These are phyloP conservation scores for Bromus sterilis DNA, from an alignment of 176 grass and related monocot species.

Conservation along the genomic window DNA sequence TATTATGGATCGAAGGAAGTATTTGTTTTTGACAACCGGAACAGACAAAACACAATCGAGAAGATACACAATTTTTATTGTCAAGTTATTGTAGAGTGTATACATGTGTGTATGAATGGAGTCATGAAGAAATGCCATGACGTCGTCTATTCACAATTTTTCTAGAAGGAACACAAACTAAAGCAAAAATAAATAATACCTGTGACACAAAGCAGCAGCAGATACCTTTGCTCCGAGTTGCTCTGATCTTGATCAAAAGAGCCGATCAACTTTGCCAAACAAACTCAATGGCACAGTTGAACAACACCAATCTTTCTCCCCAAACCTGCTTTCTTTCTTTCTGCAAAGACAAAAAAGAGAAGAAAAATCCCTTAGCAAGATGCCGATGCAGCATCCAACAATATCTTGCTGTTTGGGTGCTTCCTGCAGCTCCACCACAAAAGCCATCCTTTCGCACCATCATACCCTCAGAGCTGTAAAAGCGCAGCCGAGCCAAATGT, in stretches of 20 bases:
- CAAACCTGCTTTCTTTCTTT: neutral
- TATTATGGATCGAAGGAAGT: too few relatives aligned
- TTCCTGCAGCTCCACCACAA: slow-evolving; percentile 50
- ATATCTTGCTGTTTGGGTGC: slow-evolving; percentile 28
- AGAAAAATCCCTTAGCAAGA: neutral
- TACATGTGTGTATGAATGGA: neutral
- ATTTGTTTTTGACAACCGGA: too few relatives aligned
- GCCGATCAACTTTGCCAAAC: neutral
- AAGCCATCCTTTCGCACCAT: slow-evolving; percentile 34
- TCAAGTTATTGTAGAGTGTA: neutral
- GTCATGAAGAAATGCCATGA: neutral
- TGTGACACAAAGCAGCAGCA: neutral
- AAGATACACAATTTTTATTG: too few relatives aligned
- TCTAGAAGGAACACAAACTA: neutral
- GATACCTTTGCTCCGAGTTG: neutral
- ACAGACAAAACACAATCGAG: too few relatives aligned
- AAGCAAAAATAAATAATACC: slow-evolving; percentile 12
- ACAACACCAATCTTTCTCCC: neutral
- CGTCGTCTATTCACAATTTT: neutral
- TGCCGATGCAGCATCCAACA: slow-evolving; percentile 36
- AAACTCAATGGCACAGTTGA: slow-evolving; percentile 12
- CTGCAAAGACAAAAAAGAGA: neutral
- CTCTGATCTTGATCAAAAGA: slow-evolving; percentile 9
- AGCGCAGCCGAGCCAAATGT: slow-evolving; percentile 20
- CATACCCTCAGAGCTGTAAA: slow-evolving; percentile 42